Evolutionary conservation across 768 basidiomycete species (phyloP).

Genomic region (Hypsizygus marmoreus): DNA sequence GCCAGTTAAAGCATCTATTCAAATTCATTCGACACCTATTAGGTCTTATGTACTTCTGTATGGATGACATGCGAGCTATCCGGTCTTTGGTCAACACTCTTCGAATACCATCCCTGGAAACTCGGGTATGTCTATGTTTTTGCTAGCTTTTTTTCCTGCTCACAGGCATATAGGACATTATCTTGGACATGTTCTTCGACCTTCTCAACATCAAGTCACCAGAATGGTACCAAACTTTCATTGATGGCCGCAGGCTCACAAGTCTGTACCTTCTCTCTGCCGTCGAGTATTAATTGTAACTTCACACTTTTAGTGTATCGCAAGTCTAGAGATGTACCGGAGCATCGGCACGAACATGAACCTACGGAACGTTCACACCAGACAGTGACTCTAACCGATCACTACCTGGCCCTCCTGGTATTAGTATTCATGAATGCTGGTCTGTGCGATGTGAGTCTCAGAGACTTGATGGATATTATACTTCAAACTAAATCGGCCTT

Average conservation of each 20-base stretch:
- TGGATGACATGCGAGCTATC: conserved; percentile 86
- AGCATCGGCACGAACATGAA: conserved; percentile 33
- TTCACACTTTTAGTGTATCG: conserved; percentile 59
- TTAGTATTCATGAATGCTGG: conserved; percentile 86
- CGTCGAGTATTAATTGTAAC: background rate
- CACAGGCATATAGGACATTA: conserved; percentile 65
- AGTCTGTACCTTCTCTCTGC: conserved; percentile 47
- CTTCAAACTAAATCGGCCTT: background rate
- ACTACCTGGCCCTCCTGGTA: conserved; percentile 86
- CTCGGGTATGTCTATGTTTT: conserved; percentile 56
- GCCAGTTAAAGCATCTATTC: background rate
- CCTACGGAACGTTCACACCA: conserved; percentile 49
- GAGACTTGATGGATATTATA: background rate
- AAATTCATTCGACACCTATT: background rate
- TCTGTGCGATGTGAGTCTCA: conserved; percentile 71
- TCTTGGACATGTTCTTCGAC: conserved; percentile 94
- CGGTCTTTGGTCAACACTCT: conserved; percentile 83
- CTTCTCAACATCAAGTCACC: conserved; percentile 89
- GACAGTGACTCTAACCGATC: conserved; percentile 83
- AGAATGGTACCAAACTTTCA: conserved; percentile 91
- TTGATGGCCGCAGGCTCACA: conserved; percentile 84
- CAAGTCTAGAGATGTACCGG: conserved; percentile 46
- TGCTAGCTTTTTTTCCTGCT: conserved; percentile 5
- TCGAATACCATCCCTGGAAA: conserved; percentile 84
- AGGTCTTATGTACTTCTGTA: conserved; percentile 92